Conservation (phyloP, 805 yeast genomes). For the Candida incommunis region DNA sequence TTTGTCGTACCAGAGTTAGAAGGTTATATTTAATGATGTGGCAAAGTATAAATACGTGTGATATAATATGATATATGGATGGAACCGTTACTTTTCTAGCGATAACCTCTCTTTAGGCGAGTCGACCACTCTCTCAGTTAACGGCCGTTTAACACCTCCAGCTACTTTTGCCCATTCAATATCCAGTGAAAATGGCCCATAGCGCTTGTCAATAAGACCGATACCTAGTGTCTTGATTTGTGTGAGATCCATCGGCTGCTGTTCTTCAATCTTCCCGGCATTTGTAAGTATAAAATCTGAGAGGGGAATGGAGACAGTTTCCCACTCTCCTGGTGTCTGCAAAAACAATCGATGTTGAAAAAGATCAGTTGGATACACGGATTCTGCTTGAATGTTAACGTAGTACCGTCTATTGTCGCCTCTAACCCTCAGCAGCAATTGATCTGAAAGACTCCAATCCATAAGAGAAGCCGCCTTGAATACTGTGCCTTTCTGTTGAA, state of each 20-base stretch:
- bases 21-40: not conserved
- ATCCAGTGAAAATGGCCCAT: slow-evolving; percentile 59
- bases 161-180: slow-evolving; percentile 57
- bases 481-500: slow-evolving; percentile 37
- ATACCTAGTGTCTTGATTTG: slow-evolving; percentile 62
- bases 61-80: too few relatives aligned
- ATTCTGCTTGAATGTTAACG: slow-evolving; percentile 70
- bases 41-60: too few relatives aligned
- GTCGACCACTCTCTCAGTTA: not conserved
- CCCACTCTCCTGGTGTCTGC: slow-evolving; percentile 66
- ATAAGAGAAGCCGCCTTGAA: slow-evolving; percentile 32
- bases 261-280: slow-evolving; percentile 57
- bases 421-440: slow-evolving; percentile 54
- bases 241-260: slow-evolving; percentile 42
- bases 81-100: not conserved
- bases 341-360: slow-evolving; percentile 71
- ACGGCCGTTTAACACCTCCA: not conserved
- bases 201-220: slow-evolving; percentile 63
- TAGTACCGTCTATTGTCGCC: slow-evolving; percentile 63
- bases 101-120: not conserved
- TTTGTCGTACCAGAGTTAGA: not conserved
- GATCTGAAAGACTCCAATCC: slow-evolving; percentile 56
- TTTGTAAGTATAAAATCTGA: slow-evolving; percentile 72
- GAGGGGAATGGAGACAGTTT: slow-evolving; percentile 64
- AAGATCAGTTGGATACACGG: slow-evolving; percentile 62